Percentiles rank a stretch among this genome's conserved stretches.
Evolutionary conservation across 108 stramenopile genomes (phyloP).

Genomic region (Seminavis robusta): DNA sequence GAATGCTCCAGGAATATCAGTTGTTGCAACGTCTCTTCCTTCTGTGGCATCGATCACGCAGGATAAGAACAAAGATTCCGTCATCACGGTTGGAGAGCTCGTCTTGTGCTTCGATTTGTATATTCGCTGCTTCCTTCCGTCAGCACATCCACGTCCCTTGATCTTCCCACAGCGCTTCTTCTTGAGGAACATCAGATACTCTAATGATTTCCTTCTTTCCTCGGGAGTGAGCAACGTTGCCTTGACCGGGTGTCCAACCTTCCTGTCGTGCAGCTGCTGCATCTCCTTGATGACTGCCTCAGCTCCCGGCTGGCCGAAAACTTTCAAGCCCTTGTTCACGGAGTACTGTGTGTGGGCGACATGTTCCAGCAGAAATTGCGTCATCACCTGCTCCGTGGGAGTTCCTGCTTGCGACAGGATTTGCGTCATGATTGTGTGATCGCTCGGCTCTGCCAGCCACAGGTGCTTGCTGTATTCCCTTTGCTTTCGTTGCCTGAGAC

Average conservation of each 20-base stretch:
- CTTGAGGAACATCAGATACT: slow-evolving; percentile 39
- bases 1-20: slow-evolving; percentile 39
- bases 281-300: slow-evolving; percentile 35
- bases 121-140: slow-evolving; percentile 20
- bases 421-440: too few species aligned
- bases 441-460: too few species aligned
- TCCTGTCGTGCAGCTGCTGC: slow-evolving; percentile 27
- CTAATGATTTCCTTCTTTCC: slow-evolving; percentile 21
- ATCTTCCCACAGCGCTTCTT: slow-evolving; percentile 26
- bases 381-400: too few species aligned
- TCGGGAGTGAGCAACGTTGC: slow-evolving; percentile 15
- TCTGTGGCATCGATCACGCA: slow-evolving; percentile 34
- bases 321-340: slow-evolving; percentile 17
- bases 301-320: slow-evolving; percentile 28
- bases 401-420: too few species aligned
- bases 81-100: slow-evolving; percentile 22
- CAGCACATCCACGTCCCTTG: slow-evolving; percentile 32
- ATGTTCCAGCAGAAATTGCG: too few species aligned
- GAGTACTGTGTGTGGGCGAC: neutral
- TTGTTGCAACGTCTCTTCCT: slow-evolving; percentile 16
- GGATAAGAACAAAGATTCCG: slow-evolving; percentile 22
- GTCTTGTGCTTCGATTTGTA: slow-evolving; percentile 18
- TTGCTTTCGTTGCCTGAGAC: too few species aligned
- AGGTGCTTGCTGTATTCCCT: too few species aligned
- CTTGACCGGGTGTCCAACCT: slow-evolving; percentile 23